These are phyloP conservation scores for Collybiopsis confluens DNA, from an alignment of 768 basidiomycete species.

Conservation along the genomic window DNA sequence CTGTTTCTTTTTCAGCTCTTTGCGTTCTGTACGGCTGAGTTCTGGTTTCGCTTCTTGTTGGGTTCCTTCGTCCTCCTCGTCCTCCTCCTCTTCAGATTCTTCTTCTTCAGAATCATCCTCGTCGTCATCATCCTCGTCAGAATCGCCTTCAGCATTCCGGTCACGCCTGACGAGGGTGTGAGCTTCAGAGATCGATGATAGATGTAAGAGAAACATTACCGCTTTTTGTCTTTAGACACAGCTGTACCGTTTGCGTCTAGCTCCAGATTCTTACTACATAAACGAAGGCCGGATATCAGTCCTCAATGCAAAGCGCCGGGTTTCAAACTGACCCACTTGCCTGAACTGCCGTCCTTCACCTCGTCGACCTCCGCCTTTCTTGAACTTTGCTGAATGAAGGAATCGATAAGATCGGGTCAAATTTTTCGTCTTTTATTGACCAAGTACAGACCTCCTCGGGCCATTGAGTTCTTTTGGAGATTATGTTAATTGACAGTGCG, in stretches of 20 bases:
- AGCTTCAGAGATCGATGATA: slow-evolving; percentile 10
- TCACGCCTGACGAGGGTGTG: slow-evolving; percentile 30
- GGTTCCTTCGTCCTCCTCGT: slow-evolving; percentile 28
- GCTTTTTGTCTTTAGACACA: slow-evolving; percentile 38
- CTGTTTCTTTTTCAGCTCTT: slow-evolving; percentile 82
- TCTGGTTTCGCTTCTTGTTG: slow-evolving; percentile 46
- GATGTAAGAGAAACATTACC: slow-evolving; percentile 31
- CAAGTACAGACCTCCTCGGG: too few species aligned
- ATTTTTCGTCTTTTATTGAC: too few species aligned
- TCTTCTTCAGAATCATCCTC: slow-evolving; percentile 37
- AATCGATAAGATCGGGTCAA: neutral
- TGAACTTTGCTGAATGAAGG: slow-evolving; percentile 61
- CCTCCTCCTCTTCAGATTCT: slow-evolving; percentile 39
- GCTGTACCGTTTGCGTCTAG: slow-evolving; percentile 57
- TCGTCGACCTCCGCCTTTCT: slow-evolving; percentile 54
- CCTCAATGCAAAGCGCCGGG: too few species aligned
- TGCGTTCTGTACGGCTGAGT: slow-evolving; percentile 66
- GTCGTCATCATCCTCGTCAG: slow-evolving; percentile 35
- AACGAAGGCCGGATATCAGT: too few species aligned
- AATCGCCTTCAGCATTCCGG: slow-evolving; percentile 42
- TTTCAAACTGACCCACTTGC: too few species aligned
- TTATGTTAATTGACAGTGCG: neutral
- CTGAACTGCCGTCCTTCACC: slow-evolving; percentile 88
- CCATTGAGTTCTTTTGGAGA: slow-evolving; percentile 28
- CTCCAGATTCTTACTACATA: slow-evolving; percentile 51